A percentile compares a stretch with the other conserved stretches of the same genome.
phyloP scores from a whole-genome alignment of 768 basidiomycete species.

The Astraeus odoratus region DNA sequence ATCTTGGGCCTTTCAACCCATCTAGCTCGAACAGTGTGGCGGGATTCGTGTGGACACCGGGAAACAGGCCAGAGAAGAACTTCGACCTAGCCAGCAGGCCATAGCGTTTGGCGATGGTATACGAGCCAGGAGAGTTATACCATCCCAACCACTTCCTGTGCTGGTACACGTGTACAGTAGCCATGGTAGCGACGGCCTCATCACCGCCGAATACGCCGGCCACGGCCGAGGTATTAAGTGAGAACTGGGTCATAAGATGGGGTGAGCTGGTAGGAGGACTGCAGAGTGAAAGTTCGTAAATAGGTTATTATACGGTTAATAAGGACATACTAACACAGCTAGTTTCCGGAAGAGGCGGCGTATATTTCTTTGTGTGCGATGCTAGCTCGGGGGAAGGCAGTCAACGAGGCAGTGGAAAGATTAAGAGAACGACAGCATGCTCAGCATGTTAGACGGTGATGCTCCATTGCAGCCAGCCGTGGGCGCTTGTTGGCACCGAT shows the following conservation, averaged over 20 bases:
- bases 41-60: constrained; percentile 14
- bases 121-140: constrained; percentile 32
- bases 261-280: neutral
- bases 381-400: neutral
- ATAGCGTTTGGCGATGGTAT: constrained; percentile 25
- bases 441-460: too few relatives aligned
- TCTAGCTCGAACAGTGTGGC: constrained; percentile 20
- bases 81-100: constrained; percentile 20
- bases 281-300: neutral
- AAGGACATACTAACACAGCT: neutral
- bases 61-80: constrained; percentile 22
- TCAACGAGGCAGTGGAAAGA: neutral
- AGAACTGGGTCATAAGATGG: constrained; percentile 7
- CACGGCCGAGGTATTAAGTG: constrained; percentile 23
- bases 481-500: too few relatives aligned
- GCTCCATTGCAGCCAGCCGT: too few relatives aligned
- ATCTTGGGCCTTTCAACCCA: constrained; percentile 23
- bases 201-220: constrained; percentile 31
- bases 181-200: constrained; percentile 30
- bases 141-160: constrained; percentile 30
- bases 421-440: too few relatives aligned
- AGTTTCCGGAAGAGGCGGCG: too few relatives aligned
- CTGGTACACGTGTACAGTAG: constrained; percentile 26
- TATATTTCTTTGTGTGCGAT: too few relatives aligned
- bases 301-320: neutral